A percentile compares a stretch with the other conserved stretches of the same genome.
These are phyloP conservation scores for Rubroshorea leprosula DNA, from an alignment of 345 rosid species.

Conservation along the genomic window DNA sequence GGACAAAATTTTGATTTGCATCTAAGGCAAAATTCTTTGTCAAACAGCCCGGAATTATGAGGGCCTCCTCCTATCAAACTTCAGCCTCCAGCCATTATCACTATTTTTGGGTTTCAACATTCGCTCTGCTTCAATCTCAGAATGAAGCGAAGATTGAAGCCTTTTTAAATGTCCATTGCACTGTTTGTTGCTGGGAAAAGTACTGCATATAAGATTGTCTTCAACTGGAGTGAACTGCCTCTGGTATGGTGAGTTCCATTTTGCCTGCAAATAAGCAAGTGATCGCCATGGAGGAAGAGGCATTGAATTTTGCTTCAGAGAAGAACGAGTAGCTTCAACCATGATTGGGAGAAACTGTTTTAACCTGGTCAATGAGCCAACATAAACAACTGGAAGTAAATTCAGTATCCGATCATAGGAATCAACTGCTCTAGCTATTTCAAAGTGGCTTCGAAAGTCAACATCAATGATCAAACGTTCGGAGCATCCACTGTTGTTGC, in stretches of 20 bases:
- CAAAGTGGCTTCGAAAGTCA: constrained; percentile 88
- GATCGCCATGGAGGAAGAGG: constrained; percentile 98
- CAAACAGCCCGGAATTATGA: constrained; percentile 36
- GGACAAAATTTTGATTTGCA: constrained; percentile 12
- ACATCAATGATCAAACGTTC: constrained; percentile 78
- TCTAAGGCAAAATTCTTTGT: constrained; percentile 25
- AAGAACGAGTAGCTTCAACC: constrained; percentile 78
- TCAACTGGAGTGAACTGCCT: constrained; percentile 43
- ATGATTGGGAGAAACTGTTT: constrained; percentile 74
- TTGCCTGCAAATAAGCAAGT: constrained; percentile 68
- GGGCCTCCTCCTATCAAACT: constrained; percentile 43
- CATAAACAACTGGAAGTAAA: constrained; percentile 68
- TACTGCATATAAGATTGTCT: constrained; percentile 19
- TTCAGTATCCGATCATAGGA: constrained; percentile 70
- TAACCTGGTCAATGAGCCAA: constrained; percentile 58
- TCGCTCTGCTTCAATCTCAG: constrained; percentile 51
- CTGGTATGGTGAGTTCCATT: constrained; percentile 71
- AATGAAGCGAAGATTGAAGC: constrained; percentile 54
- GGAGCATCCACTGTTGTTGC: constrained; percentile 34
- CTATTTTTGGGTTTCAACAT: constrained; percentile 42
- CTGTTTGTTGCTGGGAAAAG: constrained; percentile 38
- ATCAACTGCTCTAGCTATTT: constrained; percentile 89
- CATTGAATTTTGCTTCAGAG: constrained; percentile 92
- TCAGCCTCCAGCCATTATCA: constrained; percentile 38
- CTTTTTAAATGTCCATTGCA: constrained; percentile 62